Evolutionary conservation across 2,329 filamentous ascomycete species (phyloP), one percentile per base, ranked within the genome.

Genomic region (Exophiala viscosa): DNA sequence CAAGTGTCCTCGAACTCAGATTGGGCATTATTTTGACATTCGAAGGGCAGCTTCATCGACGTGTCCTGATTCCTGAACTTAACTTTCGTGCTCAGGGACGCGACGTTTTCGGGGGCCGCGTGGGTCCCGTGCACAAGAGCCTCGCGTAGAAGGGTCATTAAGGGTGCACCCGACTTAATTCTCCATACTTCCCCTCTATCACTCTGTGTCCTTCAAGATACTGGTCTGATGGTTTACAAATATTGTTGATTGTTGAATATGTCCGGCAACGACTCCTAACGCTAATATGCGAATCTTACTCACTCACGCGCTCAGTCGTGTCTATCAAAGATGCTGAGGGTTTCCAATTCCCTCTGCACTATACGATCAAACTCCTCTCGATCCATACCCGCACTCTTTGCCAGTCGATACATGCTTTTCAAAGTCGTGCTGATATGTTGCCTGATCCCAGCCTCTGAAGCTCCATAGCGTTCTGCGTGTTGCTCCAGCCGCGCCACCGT

Each of bases 401-500:
- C 82, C 48, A 86, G 66, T 2, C 82, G 75, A 67, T 81, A 85
- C 63, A 86, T 65, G 62, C 80, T 83, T 70, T 85, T 85, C 61
- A 86, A 74, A 59, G 80, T 82, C 1, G 79, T 81, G 55, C 79
- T 76, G 51, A 86, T 83, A 60, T 86, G 83, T 64, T 83, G 80
- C 60, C 81, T 79, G 44, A 85, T 79, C 2, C 78, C 82, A 8
- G 81, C 67, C 62, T 84, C 82, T 2, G 78, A 79, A n/a, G 76
- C 70, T 3, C 77, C 77, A 56, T 73, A 72, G 34, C 63, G 73
- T 55, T 75, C 73, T 1, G 79, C 79, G 49, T 76, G 69, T 23
- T 76, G 68, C 62, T 85, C 82, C 38, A 85, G 66, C 36, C 69
- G 74, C 38, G 79, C 78, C 0, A 85, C 72, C 0, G 77, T 75